Evolutionary conservation across 352 stramenopile genomes (phyloP).

Genomic region (Pythium periplocum): DNA sequence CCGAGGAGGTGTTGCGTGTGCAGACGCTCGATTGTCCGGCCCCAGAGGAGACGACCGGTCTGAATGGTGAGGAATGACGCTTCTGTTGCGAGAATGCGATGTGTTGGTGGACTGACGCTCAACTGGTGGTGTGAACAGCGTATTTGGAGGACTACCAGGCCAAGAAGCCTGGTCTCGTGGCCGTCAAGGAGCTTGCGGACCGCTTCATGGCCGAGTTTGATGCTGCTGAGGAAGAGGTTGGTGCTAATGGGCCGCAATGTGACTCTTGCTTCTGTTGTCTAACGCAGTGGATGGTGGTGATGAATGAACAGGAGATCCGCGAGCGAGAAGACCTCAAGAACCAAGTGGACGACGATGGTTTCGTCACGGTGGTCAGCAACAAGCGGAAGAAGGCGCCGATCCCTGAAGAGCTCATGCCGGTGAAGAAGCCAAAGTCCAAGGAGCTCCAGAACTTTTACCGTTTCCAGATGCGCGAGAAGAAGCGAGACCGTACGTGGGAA

Average conservation of each 20-base stretch:
- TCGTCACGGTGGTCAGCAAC: conserved; percentile 75
- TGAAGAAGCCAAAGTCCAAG: conserved; percentile 84
- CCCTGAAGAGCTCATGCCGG: conserved; percentile 35
- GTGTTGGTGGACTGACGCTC: neutral
- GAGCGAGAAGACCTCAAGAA: conserved; percentile 73
- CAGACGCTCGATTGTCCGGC: conserved; percentile 28
- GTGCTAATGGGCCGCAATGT: neutral
- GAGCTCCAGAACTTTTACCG: conserved; percentile 81
- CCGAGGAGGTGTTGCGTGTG: conserved; percentile 47
- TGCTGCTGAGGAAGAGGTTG: conserved; percentile 51
- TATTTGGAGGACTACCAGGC: conserved; percentile 63
- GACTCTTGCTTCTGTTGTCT: neutral
- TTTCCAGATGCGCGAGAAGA: conserved; percentile 85
- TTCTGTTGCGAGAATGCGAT: neutral
- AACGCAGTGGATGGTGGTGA: neutral
- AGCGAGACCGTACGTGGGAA: conserved; percentile 64
- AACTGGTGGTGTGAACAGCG: conserved; percentile 6
- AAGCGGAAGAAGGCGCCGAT: conserved; percentile 48
- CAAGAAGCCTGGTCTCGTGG: conserved; percentile 58
- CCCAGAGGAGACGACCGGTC: conserved; percentile 18
- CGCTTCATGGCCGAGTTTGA: conserved; percentile 79
- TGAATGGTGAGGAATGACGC: conserved; percentile 22
- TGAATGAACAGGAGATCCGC: conserved; percentile 31
- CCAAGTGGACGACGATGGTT: conserved; percentile 77
- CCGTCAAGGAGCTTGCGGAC: conserved; percentile 63